Percentiles rank a stretch among this genome's conserved stretches.
Evolutionary conservation across 2,329 filamentous ascomycete species (phyloP).

Genomic region (Aspergillus melleus): DNA sequence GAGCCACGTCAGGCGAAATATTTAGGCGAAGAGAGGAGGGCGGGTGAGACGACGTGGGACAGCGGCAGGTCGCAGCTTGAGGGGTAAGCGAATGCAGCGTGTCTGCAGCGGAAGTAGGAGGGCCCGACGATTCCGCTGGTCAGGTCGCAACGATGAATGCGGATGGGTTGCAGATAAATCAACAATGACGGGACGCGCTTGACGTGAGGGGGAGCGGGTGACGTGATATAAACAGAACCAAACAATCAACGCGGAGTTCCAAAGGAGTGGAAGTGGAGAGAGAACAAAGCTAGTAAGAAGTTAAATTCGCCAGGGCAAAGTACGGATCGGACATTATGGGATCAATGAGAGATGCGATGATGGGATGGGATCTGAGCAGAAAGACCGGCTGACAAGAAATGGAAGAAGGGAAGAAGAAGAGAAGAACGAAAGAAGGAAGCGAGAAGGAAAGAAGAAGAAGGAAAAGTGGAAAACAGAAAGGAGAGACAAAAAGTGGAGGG

Average conservation of each 20-base stretch:
- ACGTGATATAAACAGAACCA: conserved; percentile 22
- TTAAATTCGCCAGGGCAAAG: conserved; percentile 10
- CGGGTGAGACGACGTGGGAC: neutral
- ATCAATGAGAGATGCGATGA: conserved; percentile 3
- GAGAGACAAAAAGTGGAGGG: conserved; percentile 8
- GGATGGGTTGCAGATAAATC: neutral
- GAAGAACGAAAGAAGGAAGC: neutral
- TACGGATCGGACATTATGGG: conserved; percentile 6
- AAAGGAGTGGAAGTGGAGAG: conserved; percentile 3
- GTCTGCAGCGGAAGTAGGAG: neutral
- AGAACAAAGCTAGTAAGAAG: neutral
- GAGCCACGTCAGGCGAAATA: neutral
- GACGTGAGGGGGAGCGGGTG: conserved; percentile 11
- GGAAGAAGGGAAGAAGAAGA: conserved; percentile 4
- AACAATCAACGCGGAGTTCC: conserved; percentile 4
- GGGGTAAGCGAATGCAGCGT: neutral
- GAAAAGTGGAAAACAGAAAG: neutral
- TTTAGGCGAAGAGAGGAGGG: conserved; percentile 6
- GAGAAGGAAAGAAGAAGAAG: conserved; percentile 7
- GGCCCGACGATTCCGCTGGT: neutral
- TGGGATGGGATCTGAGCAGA: neutral
- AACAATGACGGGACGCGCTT: conserved; percentile 7
- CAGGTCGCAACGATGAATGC: neutral
- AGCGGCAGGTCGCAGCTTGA: neutral
- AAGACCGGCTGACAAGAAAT: neutral